Conservation (phyloP, 805 yeast species). For the Starmerella floris region DNA sequence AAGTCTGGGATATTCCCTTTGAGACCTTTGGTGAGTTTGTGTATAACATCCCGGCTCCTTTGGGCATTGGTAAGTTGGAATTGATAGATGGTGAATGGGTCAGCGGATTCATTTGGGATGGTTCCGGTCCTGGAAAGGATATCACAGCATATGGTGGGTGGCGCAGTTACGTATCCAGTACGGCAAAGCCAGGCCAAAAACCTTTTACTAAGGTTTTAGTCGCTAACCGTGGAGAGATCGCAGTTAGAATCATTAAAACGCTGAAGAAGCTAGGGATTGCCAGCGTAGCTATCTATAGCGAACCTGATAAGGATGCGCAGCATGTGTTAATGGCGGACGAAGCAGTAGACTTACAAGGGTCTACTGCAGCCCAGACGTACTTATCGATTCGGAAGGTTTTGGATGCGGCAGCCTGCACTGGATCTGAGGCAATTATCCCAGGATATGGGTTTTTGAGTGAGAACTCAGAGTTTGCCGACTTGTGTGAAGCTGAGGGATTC, state of each 20-base stretch:
- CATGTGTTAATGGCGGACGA: slow-evolving; percentile 78
- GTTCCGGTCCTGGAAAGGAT: slow-evolving; percentile 52
- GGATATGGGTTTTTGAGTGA: slow-evolving; percentile 96
- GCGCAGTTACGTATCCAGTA: slow-evolving; percentile 41
- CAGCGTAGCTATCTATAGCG: slow-evolving; percentile 81
- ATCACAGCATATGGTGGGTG: slow-evolving; percentile 86
- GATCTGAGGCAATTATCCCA: slow-evolving; percentile 92
- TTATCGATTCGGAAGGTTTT: slow-evolving; percentile 73
- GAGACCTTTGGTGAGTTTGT: slow-evolving; percentile 74
- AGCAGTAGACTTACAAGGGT: slow-evolving; percentile 66
- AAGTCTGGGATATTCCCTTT: slow-evolving; percentile 69
- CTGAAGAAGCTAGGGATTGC: slow-evolving; percentile 64
- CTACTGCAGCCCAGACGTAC: slow-evolving; percentile 82
- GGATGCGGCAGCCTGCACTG: slow-evolving; percentile 67
- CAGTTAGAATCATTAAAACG: slow-evolving; percentile 84
- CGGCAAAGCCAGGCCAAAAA: slow-evolving; percentile 30
- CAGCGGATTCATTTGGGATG: slow-evolving; percentile 92
- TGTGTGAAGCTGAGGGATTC: slow-evolving; percentile 69
- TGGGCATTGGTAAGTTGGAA: slow-evolving; percentile 90
- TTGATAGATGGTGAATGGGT: slow-evolving; percentile 69
- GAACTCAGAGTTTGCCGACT: slow-evolving; percentile 89
- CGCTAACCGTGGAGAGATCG: slow-evolving; percentile 96
- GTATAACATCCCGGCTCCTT: slow-evolving; percentile 80
- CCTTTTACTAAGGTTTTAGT: slow-evolving; percentile 79
- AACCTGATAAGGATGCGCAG: slow-evolving; percentile 75